phyloP scores from a whole-genome alignment of 2,329 filamentous ascomycete genomes.

The Trichoderma harzianum region DNA sequence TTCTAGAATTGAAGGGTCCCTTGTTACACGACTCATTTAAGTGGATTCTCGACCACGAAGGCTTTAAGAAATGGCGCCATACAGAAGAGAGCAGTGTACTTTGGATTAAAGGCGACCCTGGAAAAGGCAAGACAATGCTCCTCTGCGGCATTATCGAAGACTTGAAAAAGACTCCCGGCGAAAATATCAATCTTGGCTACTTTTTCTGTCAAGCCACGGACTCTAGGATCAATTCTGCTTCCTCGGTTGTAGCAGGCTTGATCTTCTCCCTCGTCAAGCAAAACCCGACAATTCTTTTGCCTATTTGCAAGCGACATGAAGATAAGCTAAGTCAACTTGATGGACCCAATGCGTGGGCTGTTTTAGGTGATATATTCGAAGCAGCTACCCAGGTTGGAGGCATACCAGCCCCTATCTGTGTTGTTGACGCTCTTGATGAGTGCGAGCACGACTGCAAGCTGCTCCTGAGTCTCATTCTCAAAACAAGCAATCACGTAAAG shows the following conservation, averaged over 20 bases:
- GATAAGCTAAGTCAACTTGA: conserved; percentile 36
- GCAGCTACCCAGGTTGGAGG: conserved; percentile 32
- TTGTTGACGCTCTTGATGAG: conserved; percentile 38
- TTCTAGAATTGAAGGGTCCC: conserved; percentile 34
- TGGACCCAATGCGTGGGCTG: conserved; percentile 35
- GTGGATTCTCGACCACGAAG: conserved; percentile 33
- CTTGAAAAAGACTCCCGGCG: not conserved
- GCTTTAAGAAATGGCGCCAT: conserved; percentile 24
- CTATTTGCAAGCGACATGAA: conserved; percentile 33
- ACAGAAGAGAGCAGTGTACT: conserved; percentile 27
- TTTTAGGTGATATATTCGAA: conserved; percentile 36
- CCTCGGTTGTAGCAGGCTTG: conserved; percentile 40
- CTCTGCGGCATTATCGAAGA: conserved; percentile 34
- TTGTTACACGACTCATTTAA: conserved; percentile 30
- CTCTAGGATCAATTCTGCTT: conserved; percentile 35
- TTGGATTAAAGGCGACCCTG: conserved; percentile 39
- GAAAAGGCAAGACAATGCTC: conserved; percentile 46
- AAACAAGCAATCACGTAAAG: conserved; percentile 19
- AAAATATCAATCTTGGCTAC: conserved; percentile 15
- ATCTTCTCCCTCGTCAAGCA: conserved; percentile 35
- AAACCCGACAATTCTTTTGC: conserved; percentile 30
- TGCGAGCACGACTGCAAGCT: conserved; percentile 27
- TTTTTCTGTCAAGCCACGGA: conserved; percentile 24
- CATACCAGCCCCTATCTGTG: too few species aligned
- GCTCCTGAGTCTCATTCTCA: conserved; percentile 37